These are phyloP conservation scores for Albugo candida DNA, from an alignment of 352 stramenopile genomes.

Conservation along the genomic window DNA sequence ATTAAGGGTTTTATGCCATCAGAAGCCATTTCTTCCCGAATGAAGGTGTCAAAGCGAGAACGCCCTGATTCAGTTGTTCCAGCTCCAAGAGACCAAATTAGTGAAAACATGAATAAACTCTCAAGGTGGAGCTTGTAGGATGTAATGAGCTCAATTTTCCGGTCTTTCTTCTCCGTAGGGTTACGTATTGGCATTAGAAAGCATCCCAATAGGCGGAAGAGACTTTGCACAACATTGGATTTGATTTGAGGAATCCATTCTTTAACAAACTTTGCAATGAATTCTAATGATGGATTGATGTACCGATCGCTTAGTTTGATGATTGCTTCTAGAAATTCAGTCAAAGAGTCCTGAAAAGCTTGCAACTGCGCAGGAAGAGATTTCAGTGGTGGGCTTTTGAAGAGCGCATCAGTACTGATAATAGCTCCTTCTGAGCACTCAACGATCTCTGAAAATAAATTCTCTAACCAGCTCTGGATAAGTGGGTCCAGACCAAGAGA, in stretches of 20 bases:
- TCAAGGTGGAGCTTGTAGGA: constrained; percentile 67
- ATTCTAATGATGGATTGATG: constrained; percentile 54
- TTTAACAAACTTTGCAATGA: constrained; percentile 72
- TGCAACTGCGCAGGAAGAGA: too few species aligned
- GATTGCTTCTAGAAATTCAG: constrained; percentile 6
- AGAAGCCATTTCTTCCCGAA: constrained; percentile 62
- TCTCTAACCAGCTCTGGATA: constrained; percentile 78
- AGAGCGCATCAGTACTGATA: background rate
- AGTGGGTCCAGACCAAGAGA: constrained; percentile 82
- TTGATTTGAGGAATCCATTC: constrained; percentile 85
- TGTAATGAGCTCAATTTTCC: constrained; percentile 37
- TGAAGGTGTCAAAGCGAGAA: constrained; percentile 65
- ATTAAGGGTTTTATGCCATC: constrained; percentile 35
- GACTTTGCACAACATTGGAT: constrained; percentile 77
- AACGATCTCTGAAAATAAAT: constrained; percentile 33
- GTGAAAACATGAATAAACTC: constrained; percentile 81
- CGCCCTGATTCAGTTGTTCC: constrained; percentile 78
- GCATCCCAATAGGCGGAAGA: constrained; percentile 85
- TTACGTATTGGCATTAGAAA: constrained; percentile 70
- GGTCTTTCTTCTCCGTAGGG: constrained; percentile 68
- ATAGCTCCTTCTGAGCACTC: background rate
- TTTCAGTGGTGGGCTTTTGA: too few species aligned
- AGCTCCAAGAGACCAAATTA: constrained; percentile 84
- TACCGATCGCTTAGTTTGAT: constrained; percentile 81
- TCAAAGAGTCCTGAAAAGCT: constrained; percentile 1